Base-by-base conservation (phyloP, 257 asterid genomes). In the Jaltomata sinuosa region DNA sequence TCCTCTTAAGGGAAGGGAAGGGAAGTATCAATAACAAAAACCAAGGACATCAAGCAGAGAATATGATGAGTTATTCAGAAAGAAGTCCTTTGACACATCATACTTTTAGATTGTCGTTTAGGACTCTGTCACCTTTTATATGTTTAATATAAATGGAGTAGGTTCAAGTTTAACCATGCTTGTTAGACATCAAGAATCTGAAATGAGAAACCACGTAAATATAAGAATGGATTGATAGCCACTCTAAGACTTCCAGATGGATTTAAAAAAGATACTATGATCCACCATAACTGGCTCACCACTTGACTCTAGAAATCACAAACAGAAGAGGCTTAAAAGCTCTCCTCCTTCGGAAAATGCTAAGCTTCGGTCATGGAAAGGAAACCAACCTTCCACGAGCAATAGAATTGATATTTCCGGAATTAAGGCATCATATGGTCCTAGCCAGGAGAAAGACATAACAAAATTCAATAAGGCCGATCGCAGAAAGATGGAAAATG, bases 281-380 rank as follows among this genome's bases (percentile, higher is more conserved):
- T 67, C 77, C 10, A 67, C 15, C 74, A 65, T 65, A 65, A 65
- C 49, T 34, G 15, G 47, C 49, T 67, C 49, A 67, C 47, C 77
- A 67, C 77, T 34, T 67, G 77, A 67, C 74, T 38, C 67, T 36
- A 91, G 87, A 85, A 86, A 38, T 85, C 89, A 82, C 85, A 92
- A 87, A 87, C 92, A 86, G 69, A 94, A 88, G 89, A 93, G 85
- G 90, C 89, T 90, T 68, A 94, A 88, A 85, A 84, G 81, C 76
- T 84, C 93, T 16, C 54, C 82, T 27, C 49, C 85, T 55, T 52
- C 79, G 22, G 89, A 84, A 47, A 85, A 90, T 74, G 32, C 87
- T 59, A 32, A 15, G 61, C 69, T 54, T 50, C 67, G 40, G 52
- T 47, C 68, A 38, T 80, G 61, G 79, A 90, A 89, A 81, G 91